phyloP scores from a whole-genome alignment of 2,329 filamentous ascomycete genomes.

The Arthrobotrys megalospora region DNA sequence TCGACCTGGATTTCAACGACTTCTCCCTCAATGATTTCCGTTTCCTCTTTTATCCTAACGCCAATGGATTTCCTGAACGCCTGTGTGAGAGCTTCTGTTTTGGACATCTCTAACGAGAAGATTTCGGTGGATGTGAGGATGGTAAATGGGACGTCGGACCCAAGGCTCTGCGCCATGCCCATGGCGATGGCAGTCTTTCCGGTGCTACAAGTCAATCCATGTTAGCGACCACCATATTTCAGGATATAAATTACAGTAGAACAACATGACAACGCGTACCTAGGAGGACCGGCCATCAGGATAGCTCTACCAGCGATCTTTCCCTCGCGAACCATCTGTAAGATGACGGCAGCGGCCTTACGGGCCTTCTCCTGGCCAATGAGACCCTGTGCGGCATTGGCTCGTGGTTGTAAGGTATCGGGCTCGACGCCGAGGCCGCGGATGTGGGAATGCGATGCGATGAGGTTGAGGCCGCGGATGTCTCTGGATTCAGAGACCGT shows the following conservation, averaged over 20 bases:
- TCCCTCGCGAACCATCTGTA: slow-evolving; percentile 99
- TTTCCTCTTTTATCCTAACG: slow-evolving; percentile 98
- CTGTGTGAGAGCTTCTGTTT: slow-evolving; percentile 97
- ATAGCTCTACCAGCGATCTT: slow-evolving; percentile 97
- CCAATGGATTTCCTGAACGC: slow-evolving; percentile 99
- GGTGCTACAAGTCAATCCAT: slow-evolving; percentile 73
- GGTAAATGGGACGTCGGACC: slow-evolving; percentile 94
- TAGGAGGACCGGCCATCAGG: slow-evolving; percentile 93
- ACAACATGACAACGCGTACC: slow-evolving; percentile 69
- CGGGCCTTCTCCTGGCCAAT: slow-evolving; percentile 97
- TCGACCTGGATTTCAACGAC: slow-evolving; percentile 99
- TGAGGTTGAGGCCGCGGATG: slow-evolving; percentile 95
- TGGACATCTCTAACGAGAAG: slow-evolving; percentile 99
- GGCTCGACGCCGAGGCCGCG: slow-evolving; percentile 93
- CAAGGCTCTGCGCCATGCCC: slow-evolving; percentile 97
- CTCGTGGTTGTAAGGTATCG: slow-evolving; percentile 87
- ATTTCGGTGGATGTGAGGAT: slow-evolving; percentile 96
- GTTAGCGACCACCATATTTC: slow-evolving; percentile 34
- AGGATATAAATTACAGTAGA: neutral
- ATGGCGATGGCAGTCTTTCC: slow-evolving; percentile 99
- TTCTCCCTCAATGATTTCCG: slow-evolving; percentile 98
- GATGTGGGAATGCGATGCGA: slow-evolving; percentile 98
- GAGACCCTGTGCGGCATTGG: slow-evolving; percentile 84
- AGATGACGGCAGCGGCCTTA: slow-evolving; percentile 93
- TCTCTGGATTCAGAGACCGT: slow-evolving; percentile 97